Base-by-base conservation (phyloP, 495 filamentous ascomycete species). In the Penicillium macrosclerotiorum region DNA sequence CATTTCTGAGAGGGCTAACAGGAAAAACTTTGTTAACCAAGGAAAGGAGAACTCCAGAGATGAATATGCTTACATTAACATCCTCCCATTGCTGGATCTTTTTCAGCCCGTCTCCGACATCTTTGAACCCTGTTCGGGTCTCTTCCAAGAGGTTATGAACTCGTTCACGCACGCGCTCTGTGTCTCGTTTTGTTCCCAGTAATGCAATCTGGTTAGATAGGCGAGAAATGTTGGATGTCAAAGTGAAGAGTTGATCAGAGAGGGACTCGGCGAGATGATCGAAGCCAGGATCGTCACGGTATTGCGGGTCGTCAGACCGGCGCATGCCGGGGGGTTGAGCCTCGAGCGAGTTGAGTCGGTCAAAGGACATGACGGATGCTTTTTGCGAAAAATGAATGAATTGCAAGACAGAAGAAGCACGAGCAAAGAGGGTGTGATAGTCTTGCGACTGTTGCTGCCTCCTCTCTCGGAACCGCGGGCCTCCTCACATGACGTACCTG, bases 241-340 rank as follows among this genome's bases (percentile, higher is more conserved):
- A 77, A 19, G 77, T 78, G 65, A 96, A 95, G 18, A 99, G 77
- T 65, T 90, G 83, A 57, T 88, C 84, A 56, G 85, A 91, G 37
- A 97, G 80, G 17, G 81, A 76, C 57, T 88, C 83, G 48, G 90
- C 88, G 51, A 94, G 78, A 14, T 75, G 75, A 52, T 84, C 77
- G 78, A 97, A 99, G 53, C 93, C 90, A 33, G 94, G 94, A 61
- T 96, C 91, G 71, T 99, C 93, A 52, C 71, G 72, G 59, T 84
- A 86, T 36, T 80, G 67, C 50, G 85, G 74, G 66, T 94, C 95
- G 53, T 89, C 83, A 16, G 73, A 65, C 36, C 81, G 76, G 40
- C 84, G 81, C 50, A 73, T 71, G 37, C 78, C 79, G 9, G 83
- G 85, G 35, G 85, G 82, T 72, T 90, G 86, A 45, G 90, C 79